Conservation (phyloP, 2,329 filamentous ascomycete species). For the Fonsecaea erecta region DNA sequence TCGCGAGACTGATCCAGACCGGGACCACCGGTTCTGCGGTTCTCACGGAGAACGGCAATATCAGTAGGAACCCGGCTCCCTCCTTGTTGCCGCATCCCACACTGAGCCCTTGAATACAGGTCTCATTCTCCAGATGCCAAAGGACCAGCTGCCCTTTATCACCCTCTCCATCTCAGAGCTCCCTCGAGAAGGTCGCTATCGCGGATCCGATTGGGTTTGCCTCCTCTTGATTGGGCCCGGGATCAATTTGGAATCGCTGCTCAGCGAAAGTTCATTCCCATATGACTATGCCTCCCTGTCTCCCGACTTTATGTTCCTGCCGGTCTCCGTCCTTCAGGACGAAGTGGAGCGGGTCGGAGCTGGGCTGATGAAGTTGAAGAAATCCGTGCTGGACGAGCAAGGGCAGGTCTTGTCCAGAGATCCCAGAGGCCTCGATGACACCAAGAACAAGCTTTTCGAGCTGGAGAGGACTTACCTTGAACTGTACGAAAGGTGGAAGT, state of each 20-base stretch:
- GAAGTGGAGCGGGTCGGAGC: background rate
- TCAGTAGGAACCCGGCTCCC: too few relatives aligned
- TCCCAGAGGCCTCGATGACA: background rate
- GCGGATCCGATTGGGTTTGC: conserved; percentile 2
- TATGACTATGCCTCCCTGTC: background rate
- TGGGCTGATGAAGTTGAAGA: background rate
- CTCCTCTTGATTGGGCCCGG: background rate
- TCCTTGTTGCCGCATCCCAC: too few relatives aligned
- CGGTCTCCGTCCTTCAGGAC: background rate
- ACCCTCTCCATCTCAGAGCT: too few relatives aligned
- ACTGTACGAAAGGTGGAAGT: background rate
- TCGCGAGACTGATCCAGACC: too few relatives aligned
- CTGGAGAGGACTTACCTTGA: background rate
- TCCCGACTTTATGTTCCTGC: conserved; percentile 7
- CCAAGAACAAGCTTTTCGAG: conserved; percentile 1
- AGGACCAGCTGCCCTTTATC: too few relatives aligned
- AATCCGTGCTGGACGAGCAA: background rate
- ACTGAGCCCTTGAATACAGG: too few relatives aligned
- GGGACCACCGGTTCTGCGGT: too few relatives aligned
- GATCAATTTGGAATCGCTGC: background rate
- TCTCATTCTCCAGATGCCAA: too few relatives aligned
- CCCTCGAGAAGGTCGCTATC: background rate
- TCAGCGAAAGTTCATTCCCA: background rate
- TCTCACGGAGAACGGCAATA: too few relatives aligned
- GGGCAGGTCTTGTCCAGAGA: background rate